Base-by-base conservation (phyloP, 176 grass and related monocot species). In the Elymus sibiricus region DNA sequence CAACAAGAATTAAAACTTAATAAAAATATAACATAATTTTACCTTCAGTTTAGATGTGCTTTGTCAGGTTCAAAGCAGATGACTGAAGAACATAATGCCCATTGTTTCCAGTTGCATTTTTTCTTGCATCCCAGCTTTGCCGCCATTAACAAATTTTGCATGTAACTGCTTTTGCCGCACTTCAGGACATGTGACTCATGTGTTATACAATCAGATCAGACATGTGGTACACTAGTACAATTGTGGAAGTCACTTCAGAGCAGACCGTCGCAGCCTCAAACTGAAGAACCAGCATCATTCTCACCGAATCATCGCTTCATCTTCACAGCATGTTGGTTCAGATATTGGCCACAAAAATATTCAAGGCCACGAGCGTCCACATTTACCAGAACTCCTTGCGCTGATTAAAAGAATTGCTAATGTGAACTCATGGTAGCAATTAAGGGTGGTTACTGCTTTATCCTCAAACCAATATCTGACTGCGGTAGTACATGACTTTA, bases 101-200 rank as follows among this genome's bases (percentile, higher is more conserved):
- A 63, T 8, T 39, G 38, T 15, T 62, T 46, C 6, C 55, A 74
- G 24, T 8, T 79, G 53, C 37, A 31, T 37, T 38, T 80, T 47
- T 42, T 47, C 9, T 80, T 72, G 58, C 55, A 61, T 37, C 85
- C 85, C 40, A 34, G 29, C 63, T 64, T 64, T 75, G 2, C 63
- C 70, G 43, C 15, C 21, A 14, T 22, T 58, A 35, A 37, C 29
- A 38, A 63, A 17, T 76, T 76, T 77, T 22, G 35, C 60, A 27
- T 35, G 13, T 73, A 77, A 66, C 21, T 76, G 11, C 58, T 6
- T 47, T 75, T 35, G 1, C 60, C 0, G 0, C 69, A 38, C 12
- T 64, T 79, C 66, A 74, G 43, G 74, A 89, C 37, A 43, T 85
- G 51, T 80, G 35, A 85, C 37, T 15, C 69, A 76, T 40, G 8